These are phyloP conservation scores for Glycine soja DNA, from an alignment of 306 rosid genomes.

Conservation along the genomic window DNA sequence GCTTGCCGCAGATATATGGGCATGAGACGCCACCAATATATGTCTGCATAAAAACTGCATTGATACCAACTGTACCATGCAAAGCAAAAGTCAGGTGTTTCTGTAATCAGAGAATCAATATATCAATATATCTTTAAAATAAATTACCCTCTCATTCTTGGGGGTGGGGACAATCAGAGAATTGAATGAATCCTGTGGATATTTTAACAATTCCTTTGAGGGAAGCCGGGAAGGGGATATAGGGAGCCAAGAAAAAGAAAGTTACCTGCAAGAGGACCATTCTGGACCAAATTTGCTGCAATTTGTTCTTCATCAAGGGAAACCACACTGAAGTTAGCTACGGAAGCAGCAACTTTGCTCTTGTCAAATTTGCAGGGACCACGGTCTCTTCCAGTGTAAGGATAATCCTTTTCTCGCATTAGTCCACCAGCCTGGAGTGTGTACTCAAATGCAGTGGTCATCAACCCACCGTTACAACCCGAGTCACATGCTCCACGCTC, in stretches of 20 bases:
- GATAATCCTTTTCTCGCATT: conserved; percentile 75
- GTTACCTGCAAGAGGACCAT: conserved; percentile 84
- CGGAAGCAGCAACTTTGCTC: conserved; percentile 69
- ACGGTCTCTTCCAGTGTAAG: conserved; percentile 79
- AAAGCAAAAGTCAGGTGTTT: conserved; percentile 38
- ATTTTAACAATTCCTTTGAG: too few species aligned
- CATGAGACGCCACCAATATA: conserved; percentile 77
- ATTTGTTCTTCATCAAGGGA: conserved; percentile 80
- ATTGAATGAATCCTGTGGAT: too few species aligned
- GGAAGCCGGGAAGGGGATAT: too few species aligned
- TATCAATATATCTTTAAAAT: too few species aligned
- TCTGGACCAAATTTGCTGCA: conserved; percentile 81
- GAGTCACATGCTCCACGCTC: conserved; percentile 69
- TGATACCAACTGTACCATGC: conserved; percentile 76
- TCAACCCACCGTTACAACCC: conserved; percentile 84
- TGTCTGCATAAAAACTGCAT: conserved; percentile 89
- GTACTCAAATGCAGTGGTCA: conserved; percentile 83
- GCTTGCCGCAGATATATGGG: conserved; percentile 72
- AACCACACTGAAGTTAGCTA: conserved; percentile 78
- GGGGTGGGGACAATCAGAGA: too few species aligned
- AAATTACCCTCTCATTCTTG: too few species aligned
- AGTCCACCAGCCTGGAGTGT: conserved; percentile 79
- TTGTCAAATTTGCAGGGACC: conserved; percentile 81
- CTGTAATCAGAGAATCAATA: neutral
- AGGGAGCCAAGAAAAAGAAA: neutral